phyloP scores from a whole-genome alignment of 148 eudicot species.

The Fallopia convolvulus region DNA sequence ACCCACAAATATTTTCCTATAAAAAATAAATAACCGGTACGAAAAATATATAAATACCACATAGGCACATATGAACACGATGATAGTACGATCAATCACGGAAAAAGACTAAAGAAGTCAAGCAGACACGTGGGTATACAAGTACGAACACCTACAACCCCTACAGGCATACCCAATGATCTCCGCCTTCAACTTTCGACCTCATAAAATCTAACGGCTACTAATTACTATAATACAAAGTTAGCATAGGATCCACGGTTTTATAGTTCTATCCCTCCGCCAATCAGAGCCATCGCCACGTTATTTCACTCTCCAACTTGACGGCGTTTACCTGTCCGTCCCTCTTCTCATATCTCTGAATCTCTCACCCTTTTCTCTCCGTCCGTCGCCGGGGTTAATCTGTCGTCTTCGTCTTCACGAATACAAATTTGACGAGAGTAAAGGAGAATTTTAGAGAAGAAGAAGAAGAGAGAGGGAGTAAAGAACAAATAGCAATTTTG shows the following conservation, averaged over 20 bases:
- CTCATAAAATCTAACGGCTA: neutral
- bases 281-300: neutral
- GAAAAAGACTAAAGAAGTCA: neutral
- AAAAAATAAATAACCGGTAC: no score
- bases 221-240: no score
- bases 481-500: neutral
- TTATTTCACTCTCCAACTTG: neutral
- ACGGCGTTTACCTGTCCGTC: constrained; percentile 4
- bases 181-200: neutral
- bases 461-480: neutral
- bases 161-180: neutral
- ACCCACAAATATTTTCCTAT: no score
- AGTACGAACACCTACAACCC: neutral
- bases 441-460: neutral
- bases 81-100: neutral
- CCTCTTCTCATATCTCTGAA: neutral
- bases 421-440: neutral
- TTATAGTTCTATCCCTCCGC: neutral
- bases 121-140: neutral
- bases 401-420: neutral
- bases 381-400: neutral
- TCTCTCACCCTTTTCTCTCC: neutral
- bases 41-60: no score
- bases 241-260: neutral
- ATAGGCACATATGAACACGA: neutral